A percentile compares a stretch with the other conserved stretches of the same genome.
Conservation (phyloP, 2,329 filamentous ascomycete species). For the Ampelomyces quisqualis region DNA sequence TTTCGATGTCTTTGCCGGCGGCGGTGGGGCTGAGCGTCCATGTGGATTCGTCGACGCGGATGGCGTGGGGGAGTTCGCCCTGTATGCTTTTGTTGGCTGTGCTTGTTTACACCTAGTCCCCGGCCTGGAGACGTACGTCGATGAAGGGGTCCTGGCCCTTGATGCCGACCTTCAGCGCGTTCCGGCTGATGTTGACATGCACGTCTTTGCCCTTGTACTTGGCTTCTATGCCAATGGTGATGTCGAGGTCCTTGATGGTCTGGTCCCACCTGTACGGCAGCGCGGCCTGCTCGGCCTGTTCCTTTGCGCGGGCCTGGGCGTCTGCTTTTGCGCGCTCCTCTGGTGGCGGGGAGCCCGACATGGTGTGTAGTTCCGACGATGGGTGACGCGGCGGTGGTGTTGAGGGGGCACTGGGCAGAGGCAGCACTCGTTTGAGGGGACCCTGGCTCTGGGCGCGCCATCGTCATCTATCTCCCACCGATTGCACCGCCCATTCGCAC, state of each 20-base stretch:
- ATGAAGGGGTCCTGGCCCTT: constrained; percentile 88
- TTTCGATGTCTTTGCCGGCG: constrained; percentile 69
- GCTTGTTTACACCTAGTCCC: background rate
- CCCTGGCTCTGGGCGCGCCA: too few relatives aligned
- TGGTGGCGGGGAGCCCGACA: constrained; percentile 51
- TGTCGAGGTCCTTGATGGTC: constrained; percentile 82
- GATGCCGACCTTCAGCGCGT: constrained; percentile 72
- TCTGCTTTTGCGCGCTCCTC: constrained; percentile 58
- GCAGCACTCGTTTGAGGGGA: too few relatives aligned
- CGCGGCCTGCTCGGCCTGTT: constrained; percentile 82
- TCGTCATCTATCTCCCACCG: too few relatives aligned
- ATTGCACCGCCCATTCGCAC: constrained; percentile 1
- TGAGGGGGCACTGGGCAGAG: too few relatives aligned
- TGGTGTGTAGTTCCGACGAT: constrained; percentile 14
- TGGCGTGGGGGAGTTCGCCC: constrained; percentile 80
- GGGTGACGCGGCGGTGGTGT: constrained; percentile 1
- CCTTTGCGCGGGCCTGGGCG: constrained; percentile 64
- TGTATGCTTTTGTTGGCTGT: constrained; percentile 41
- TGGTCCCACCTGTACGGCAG: constrained; percentile 98
- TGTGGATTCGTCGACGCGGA: constrained; percentile 83
- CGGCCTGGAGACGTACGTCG: constrained; percentile 57
- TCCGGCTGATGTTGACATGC: constrained; percentile 78
- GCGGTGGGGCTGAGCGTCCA: constrained; percentile 81
- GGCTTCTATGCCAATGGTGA: constrained; percentile 73
- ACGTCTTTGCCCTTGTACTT: constrained; percentile 85